These are phyloP conservation scores for Microbotryum intermedium DNA, from an alignment of 1,284 basidiomycete species.

Conservation along the genomic window DNA sequence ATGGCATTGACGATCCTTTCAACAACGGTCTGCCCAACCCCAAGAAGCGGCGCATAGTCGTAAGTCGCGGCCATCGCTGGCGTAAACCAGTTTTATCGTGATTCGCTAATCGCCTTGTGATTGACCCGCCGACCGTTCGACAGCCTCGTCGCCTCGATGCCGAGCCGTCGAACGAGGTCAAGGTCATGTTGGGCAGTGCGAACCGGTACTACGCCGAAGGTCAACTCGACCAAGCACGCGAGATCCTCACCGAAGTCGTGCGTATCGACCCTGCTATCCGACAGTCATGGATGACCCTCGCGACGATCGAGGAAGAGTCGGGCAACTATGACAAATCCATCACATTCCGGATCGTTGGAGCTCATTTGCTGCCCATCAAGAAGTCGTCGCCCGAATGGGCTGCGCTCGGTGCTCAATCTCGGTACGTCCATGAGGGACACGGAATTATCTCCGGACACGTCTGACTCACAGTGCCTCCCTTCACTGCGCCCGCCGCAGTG, in stretches of 20 bases:
- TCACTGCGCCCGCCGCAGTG: constrained; percentile 47
- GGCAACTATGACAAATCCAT: constrained; percentile 62
- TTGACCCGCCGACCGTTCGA: constrained; percentile 7
- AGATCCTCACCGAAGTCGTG: constrained; percentile 81
- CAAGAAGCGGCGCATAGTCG: constrained; percentile 1
- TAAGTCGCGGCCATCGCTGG: too few relatives aligned
- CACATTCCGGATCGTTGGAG: constrained; percentile 79
- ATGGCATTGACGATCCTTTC: constrained; percentile 54
- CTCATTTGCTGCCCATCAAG: constrained; percentile 60
- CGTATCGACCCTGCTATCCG: constrained; percentile 80
- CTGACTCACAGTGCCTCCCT: not conserved
- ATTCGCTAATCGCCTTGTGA: too few relatives aligned
- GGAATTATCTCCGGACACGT: not conserved
- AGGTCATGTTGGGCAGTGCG: constrained; percentile 69
- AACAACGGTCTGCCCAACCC: constrained; percentile 39
- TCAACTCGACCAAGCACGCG: constrained; percentile 60
- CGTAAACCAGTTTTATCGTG: too few relatives aligned
- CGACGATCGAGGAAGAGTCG: constrained; percentile 40
- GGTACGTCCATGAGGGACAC: constrained; percentile 43
- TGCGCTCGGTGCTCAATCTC: constrained; percentile 59
- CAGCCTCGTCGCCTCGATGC: constrained; percentile 39
- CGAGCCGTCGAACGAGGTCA: constrained; percentile 65
- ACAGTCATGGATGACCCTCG: constrained; percentile 73
- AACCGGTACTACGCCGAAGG: constrained; percentile 77
- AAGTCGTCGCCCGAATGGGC: constrained; percentile 77